These are phyloP conservation scores for Butyriboletus loyo DNA, from an alignment of 768 basidiomycete genomes.

Conservation along the genomic window DNA sequence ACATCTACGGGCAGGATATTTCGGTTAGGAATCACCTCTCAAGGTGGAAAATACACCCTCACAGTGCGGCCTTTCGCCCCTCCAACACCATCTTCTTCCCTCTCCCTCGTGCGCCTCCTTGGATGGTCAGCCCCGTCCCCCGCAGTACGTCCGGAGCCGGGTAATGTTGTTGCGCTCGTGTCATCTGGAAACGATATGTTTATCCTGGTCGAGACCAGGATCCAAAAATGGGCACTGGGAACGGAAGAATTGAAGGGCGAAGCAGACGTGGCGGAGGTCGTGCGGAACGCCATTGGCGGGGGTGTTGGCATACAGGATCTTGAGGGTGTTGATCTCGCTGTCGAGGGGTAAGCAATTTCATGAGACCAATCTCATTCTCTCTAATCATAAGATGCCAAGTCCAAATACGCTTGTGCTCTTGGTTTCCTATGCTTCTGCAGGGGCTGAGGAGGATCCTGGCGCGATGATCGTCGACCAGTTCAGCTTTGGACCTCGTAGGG, in stretches of 20 bases:
- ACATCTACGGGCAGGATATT: constrained; percentile 68
- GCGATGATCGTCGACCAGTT: constrained; percentile 36
- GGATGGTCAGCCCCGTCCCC: constrained; percentile 41
- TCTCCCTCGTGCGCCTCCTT: constrained; percentile 43
- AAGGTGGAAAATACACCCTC: constrained; percentile 66
- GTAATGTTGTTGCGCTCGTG: constrained; percentile 65
- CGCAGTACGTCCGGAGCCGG: constrained; percentile 42
- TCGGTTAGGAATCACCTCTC: constrained; percentile 60
- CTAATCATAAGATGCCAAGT: constrained; percentile 30
- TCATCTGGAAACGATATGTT: constrained; percentile 57
- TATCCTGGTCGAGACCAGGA: constrained; percentile 61
- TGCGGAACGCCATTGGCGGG: constrained; percentile 47
- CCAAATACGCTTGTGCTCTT: constrained; percentile 56
- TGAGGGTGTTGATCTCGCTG: constrained; percentile 67
- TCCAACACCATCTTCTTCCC: constrained; percentile 42
- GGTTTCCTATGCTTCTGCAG: constrained; percentile 60
- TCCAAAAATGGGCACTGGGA: constrained; percentile 60
- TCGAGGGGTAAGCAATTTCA: constrained; percentile 47
- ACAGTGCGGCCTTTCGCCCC: constrained; percentile 55
- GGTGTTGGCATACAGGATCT: constrained; percentile 56
- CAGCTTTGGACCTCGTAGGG: constrained; percentile 49
- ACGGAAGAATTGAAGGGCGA: constrained; percentile 61
- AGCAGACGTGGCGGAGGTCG: constrained; percentile 48
- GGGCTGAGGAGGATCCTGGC: constrained; percentile 40
- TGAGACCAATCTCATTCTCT: not conserved